These are phyloP conservation scores for Saccharum officinarum DNA, from an alignment of 176 grass and related monocot species.

Conservation along the genomic window DNA sequence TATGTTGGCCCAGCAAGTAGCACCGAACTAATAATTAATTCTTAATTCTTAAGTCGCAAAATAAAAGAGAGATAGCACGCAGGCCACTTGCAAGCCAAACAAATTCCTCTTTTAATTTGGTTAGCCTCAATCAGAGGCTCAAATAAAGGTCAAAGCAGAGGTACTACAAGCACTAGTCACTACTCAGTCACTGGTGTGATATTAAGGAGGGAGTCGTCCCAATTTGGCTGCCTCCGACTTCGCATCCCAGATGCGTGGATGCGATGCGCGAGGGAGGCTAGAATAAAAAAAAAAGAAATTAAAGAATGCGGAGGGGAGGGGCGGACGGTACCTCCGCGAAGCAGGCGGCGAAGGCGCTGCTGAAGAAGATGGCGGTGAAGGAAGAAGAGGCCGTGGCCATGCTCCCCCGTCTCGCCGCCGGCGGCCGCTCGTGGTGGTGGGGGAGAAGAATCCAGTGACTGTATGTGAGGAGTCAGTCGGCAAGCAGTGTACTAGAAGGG, in stretches of 20 bases:
- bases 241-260: neutral
- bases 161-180: neutral
- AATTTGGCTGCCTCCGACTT: neutral
- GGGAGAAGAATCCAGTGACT: neutral
- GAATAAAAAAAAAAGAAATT: neutral
- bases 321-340: constrained; percentile 70
- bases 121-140: neutral
- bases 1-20: neutral
- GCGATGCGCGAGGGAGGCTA: neutral
- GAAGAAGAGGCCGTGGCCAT: constrained; percentile 41
- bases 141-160: neutral
- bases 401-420: neutral
- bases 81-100: neutral
- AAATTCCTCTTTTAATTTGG: neutral
- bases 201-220: neutral
- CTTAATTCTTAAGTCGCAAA: neutral
- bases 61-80: neutral
- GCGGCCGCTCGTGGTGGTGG: neutral
- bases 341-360: constrained; percentile 89
- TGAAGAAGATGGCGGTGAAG: constrained; percentile 69
- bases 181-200: neutral
- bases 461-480: neutral
- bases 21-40: neutral
- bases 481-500: too few relatives aligned
- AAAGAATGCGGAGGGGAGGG: neutral